Evolutionary conservation across 345 rosid species (phyloP), one percentile per base, ranked within the genome.

Genomic region (Lumnitzera racemosa): DNA sequence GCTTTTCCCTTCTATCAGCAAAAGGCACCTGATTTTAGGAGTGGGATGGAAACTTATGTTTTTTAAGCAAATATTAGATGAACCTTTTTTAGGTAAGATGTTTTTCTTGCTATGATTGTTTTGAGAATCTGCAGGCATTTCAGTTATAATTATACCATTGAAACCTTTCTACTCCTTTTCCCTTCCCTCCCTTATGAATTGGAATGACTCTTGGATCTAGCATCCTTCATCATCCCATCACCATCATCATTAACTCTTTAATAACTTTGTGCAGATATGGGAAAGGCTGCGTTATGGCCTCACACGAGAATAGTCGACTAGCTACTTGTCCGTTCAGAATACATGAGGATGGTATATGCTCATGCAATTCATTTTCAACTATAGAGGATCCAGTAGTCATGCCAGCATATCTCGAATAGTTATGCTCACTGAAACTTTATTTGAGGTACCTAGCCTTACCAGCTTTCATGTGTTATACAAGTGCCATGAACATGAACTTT

Each of bases 361-460:
- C 81, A 2, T 87, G 90, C 66, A 82, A 87, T 57, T 72, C 82
- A 63, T 59, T 65, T 27, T 54, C 71, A 51, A 66, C 67, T 51
- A 69, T 63, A 10, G 86, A 83, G 49, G 83, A 81, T 65, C 84
- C 24, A 73, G 72, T 68, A 72, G 78, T 57, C 84, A 75, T 72
- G 76, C 80, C 61, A 79, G 86, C 72, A 78, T 87, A 65, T 82
- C 90, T 41, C 80, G 95, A 57, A 84, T 84, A 64, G 83, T 84
- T 53, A 80, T 87, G 95, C 90, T 87, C 31, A 86, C 90, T 47
- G 90, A 87, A 71, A 90, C 95, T 72, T 75, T 87, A n/a, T 81
- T 84, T 69, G 95, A 87, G 89, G 95, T 84, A 68, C 27, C 51
- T 59, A 62, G 41, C 24, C 58, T 63, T 60, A 29, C 47, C 49